A percentile compares a stretch with the other conserved stretches of the same genome.
phyloP scores from a whole-genome alignment of 257 asterid genomes.

The Rehmannia glutinosa region DNA sequence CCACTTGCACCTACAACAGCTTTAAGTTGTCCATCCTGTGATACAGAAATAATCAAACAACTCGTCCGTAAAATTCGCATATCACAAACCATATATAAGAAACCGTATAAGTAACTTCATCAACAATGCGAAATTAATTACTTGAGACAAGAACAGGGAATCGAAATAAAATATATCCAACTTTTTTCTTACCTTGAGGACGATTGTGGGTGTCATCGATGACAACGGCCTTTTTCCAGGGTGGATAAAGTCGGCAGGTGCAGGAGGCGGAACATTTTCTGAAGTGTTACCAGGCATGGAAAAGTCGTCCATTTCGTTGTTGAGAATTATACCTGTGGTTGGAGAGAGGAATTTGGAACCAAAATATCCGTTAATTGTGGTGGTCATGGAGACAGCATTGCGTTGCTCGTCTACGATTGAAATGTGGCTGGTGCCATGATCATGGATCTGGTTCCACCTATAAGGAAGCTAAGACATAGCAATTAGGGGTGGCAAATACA shows the following conservation, averaged over 20 bases:
- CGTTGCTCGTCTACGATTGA: constrained; percentile 56
- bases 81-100: too few species aligned
- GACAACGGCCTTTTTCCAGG: constrained; percentile 76
- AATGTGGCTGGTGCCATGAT: constrained; percentile 73
- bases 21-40: constrained; percentile 39
- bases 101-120: too few species aligned
- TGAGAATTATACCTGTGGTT: constrained; percentile 64
- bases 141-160: too few species aligned
- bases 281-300: constrained; percentile 37
- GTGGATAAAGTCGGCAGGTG: constrained; percentile 54
- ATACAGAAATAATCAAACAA: neutral
- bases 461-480: neutral
- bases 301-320: constrained; percentile 84
- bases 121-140: too few species aligned
- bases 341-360: constrained; percentile 55
- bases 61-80: neutral
- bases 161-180: too few species aligned
- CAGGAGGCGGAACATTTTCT: constrained; percentile 36
- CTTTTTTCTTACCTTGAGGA: constrained; percentile 48
- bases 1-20: constrained; percentile 75
- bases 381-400: constrained; percentile 71
- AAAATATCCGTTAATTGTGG: constrained; percentile 45
- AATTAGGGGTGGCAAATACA: too few species aligned
- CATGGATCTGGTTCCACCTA: constrained; percentile 64
- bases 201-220: constrained; percentile 66